These are phyloP conservation scores for Stachybotrys elegans DNA, from an alignment of 2,329 filamentous ascomycete species.

Conservation along the genomic window DNA sequence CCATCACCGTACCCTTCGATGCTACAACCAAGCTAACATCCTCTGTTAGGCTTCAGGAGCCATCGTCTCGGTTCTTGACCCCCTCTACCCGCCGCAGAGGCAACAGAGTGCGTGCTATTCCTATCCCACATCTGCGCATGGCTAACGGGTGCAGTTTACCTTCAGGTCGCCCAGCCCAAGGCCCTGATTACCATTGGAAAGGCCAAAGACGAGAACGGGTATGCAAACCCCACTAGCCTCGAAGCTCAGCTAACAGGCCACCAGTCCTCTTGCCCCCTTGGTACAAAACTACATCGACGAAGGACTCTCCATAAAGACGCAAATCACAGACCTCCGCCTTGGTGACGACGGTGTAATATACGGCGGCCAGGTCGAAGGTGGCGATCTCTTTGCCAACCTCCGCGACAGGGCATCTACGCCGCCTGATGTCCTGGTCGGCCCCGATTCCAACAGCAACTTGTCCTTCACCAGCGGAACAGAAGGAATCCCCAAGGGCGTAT, in stretches of 20 bases:
- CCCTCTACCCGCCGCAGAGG: constrained; percentile 30
- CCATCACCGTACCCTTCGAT: constrained; percentile 19
- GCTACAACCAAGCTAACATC: too few species aligned
- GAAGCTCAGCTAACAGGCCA: not conserved
- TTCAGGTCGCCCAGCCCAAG: constrained; percentile 72
- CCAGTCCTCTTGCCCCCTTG: constrained; percentile 41
- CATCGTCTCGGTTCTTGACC: constrained; percentile 67
- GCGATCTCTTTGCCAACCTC: constrained; percentile 59
- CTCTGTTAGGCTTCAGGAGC: constrained; percentile 51
- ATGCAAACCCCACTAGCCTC: constrained; percentile 1
- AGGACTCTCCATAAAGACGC: constrained; percentile 65
- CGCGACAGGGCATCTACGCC: constrained; percentile 46
- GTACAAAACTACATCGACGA: constrained; percentile 65
- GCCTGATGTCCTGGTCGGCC: constrained; percentile 74
- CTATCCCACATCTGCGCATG: not conserved
- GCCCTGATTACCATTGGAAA: constrained; percentile 64
- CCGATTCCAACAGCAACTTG: constrained; percentile 76
- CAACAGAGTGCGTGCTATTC: constrained; percentile 14
- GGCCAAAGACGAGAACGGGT: constrained; percentile 42
- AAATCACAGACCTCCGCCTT: constrained; percentile 70
- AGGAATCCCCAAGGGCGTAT: constrained; percentile 62
- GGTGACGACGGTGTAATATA: constrained; percentile 63
- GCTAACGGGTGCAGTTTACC: constrained; percentile 44
- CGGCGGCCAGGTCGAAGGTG: constrained; percentile 62
- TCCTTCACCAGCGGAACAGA: constrained; percentile 67